These are phyloP conservation scores for Panellus pusillus DNA, from an alignment of 768 basidiomycete genomes.

Conservation along the genomic window DNA sequence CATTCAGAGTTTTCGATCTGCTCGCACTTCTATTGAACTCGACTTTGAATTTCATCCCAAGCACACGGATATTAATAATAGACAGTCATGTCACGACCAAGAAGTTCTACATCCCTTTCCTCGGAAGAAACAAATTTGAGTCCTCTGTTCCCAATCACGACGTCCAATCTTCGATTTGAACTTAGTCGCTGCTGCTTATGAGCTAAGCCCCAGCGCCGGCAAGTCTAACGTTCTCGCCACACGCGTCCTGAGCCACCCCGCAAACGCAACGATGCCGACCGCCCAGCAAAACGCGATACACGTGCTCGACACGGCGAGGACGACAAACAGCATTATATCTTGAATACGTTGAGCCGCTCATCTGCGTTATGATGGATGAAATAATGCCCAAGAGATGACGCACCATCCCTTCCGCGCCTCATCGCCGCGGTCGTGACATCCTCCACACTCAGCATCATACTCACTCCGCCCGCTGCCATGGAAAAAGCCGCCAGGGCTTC, in stretches of 20 bases:
- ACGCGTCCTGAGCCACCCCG: conserved; percentile 69
- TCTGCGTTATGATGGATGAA: not conserved
- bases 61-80: too few relatives aligned
- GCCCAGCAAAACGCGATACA: conserved; percentile 88
- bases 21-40: too few relatives aligned
- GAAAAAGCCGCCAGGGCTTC: conserved; percentile 88
- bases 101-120: too few relatives aligned
- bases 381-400: conserved; percentile 21
- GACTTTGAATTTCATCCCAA: too few relatives aligned
- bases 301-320: conserved; percentile 81
- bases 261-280: conserved; percentile 70
- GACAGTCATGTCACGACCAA: too few relatives aligned
- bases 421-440: conserved; percentile 92
- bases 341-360: not conserved
- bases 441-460: conserved; percentile 89
- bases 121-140: too few relatives aligned
- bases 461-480: conserved; percentile 82
- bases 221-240: too few relatives aligned
- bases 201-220: too few relatives aligned
- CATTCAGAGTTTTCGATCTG: too few relatives aligned
- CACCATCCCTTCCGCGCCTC: conserved; percentile 84
- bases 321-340: conserved; percentile 92
- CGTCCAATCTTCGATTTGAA: too few relatives aligned
- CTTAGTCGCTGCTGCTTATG: too few relatives aligned
- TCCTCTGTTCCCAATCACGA: too few relatives aligned